Evolutionary conservation across 768 basidiomycete genomes (phyloP).

Genomic region (Boletus rex-veris): DNA sequence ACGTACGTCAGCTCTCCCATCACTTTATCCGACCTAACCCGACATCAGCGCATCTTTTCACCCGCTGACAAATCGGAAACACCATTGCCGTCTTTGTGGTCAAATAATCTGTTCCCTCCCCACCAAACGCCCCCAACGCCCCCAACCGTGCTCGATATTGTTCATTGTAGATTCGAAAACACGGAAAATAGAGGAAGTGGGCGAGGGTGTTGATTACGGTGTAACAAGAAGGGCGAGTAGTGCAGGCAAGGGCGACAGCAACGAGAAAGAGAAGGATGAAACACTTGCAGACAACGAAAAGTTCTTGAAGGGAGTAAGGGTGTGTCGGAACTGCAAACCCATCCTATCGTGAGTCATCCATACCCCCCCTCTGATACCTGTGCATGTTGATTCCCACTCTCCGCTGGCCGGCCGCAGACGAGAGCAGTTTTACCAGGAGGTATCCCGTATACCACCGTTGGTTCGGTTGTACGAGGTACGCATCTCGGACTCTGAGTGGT

Average conservation of each 20-base stretch:
- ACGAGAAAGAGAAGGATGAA: conserved; percentile 37
- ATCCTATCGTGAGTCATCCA: conserved; percentile 65
- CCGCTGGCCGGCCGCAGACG: conserved; percentile 43
- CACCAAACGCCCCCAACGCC: conserved; percentile 65
- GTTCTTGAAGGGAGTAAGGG: conserved; percentile 83
- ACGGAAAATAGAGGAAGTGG: conserved; percentile 78
- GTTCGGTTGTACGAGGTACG: conserved; percentile 67
- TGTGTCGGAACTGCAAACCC: conserved; percentile 81
- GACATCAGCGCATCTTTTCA: conserved; percentile 68
- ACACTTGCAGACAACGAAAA: conserved; percentile 65
- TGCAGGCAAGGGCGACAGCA: conserved; percentile 20
- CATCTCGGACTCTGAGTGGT: not conserved
- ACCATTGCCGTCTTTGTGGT: conserved; percentile 94
- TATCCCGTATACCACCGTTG: conserved; percentile 54
- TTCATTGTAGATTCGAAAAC: conserved; percentile 84
- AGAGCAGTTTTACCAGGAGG: conserved; percentile 74
- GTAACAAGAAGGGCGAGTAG: conserved; percentile 47
- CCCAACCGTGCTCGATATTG: conserved; percentile 68
- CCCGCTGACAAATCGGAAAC: conserved; percentile 87
- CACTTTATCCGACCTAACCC: conserved; percentile 4
- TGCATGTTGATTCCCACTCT: not conserved
- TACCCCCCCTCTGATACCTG: not conserved
- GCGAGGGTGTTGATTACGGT: conserved; percentile 81
- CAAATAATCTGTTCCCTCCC: conserved; percentile 89
- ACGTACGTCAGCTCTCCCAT: conserved; percentile 42